Evolutionary conservation across 179 eudicot species (phyloP), one percentile per base, ranked within the genome.

Genomic region (Beta lomatogona): DNA sequence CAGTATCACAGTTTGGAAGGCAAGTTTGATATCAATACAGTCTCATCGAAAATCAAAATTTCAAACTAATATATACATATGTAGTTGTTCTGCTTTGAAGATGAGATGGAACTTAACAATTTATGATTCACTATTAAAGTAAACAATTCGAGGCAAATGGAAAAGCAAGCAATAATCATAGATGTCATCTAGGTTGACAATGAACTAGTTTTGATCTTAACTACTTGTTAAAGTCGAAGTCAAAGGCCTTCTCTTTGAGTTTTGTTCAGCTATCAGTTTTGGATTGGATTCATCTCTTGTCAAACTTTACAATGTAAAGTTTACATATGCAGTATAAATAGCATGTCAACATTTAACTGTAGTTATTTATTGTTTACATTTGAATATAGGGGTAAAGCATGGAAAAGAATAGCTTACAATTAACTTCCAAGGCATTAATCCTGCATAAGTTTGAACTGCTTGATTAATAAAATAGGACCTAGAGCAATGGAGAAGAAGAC

Each of bases 1-100:
- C 83, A 91, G 93, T 65, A 71, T 94, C 45, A 93, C 91, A 87
- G 91, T 94, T 31, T 94, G 97, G 97, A 94, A 93, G 97, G 98
- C 89, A 91, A 79, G 81, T 79, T 77, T 46, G 21, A 44, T 45
- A 44, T 45, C 28, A 58, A 67, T 69, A 15, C 10, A 69, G 9
- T 76, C 46, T 65, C 10, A 75, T 14, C 3, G 18, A 14, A 68
- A 41, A 31, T 36, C 0, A 21, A 71, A 9, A 4, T 21, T 71
- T 22, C 75, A 71, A 4, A 48, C 48, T 10, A 50, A 10, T 50
- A 69, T 59, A 60, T 6, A 9, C 69, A 64, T 13, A 64, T 64
- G 8, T 25, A 12, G 1, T 6, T 14, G 2, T 28, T 13, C 44
- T 64, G 44, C 25, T 28, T 64, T 28, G 45, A 64, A 64, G 69